Evolutionary conservation across 805 yeast genomes (phyloP).

Genomic region (Candida khao-thaluensis): DNA sequence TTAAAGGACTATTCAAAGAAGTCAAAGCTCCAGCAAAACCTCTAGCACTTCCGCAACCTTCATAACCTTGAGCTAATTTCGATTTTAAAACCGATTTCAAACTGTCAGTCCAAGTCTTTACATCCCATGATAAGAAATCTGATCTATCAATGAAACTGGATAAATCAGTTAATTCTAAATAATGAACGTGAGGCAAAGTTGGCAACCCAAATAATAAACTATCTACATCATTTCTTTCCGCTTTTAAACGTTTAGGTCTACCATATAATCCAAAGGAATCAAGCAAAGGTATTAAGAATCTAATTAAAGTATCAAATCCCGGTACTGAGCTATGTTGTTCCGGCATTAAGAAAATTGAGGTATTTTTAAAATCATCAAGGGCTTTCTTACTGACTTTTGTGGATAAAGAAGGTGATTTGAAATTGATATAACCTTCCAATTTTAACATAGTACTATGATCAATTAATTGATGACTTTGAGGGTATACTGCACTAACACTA

Average conservation of each 20-base stretch:
- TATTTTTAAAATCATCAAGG: conserved; percentile 37
- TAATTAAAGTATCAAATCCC: conserved; percentile 49
- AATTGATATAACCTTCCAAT: conserved; percentile 75
- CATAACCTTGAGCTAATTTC: conserved; percentile 51
- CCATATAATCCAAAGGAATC: conserved; percentile 47
- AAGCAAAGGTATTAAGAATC: conserved; percentile 40
- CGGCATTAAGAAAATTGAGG: conserved; percentile 44
- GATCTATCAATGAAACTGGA: conserved; percentile 19
- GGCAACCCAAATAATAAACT: conserved; percentile 45
- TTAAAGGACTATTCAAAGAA: conserved; percentile 45
- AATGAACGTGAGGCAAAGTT: conserved; percentile 45
- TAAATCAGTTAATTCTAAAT: conserved; percentile 36
- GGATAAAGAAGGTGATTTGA: conserved; percentile 41
- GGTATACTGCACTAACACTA: conserved; percentile 87
- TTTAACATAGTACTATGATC: conserved; percentile 88
- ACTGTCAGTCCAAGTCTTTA: conserved; percentile 32
- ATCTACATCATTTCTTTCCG: conserved; percentile 40
- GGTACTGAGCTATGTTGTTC: conserved; percentile 47
- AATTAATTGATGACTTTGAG: conserved; percentile 75
- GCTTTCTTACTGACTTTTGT: conserved; percentile 33
- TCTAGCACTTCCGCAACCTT: conserved; percentile 72
- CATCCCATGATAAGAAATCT: conserved; percentile 37
- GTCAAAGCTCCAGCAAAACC: conserved; percentile 60
- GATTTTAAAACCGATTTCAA: conserved; percentile 31
- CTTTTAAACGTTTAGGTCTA: conserved; percentile 43